Conservation (phyloP, 225 moss, liverwort and hornwort genomes). For the Neckera pumila region DNA sequence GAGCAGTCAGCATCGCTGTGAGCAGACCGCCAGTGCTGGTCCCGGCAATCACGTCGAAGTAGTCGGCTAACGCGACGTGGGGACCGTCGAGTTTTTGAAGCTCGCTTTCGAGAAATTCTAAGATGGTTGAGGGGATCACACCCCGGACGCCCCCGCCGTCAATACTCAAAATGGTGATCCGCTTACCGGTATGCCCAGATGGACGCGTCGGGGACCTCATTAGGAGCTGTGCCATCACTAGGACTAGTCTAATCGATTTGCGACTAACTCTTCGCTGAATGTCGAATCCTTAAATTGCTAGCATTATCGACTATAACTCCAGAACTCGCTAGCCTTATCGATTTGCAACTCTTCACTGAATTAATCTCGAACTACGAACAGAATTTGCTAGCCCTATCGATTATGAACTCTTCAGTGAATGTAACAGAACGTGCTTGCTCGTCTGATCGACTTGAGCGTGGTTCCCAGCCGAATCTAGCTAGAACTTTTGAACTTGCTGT, state of each 20-base stretch:
- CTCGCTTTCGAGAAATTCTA: conserved; percentile 11
- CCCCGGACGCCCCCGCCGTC: conserved; percentile 41
- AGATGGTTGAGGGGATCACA: conserved; percentile 36
- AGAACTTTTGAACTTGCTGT: not conserved
- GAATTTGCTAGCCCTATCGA: not conserved
- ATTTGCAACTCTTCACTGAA: not conserved
- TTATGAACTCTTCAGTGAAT: too few relatives aligned
- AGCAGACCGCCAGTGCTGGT: conserved; percentile 41
- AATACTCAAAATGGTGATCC: conserved; percentile 27
- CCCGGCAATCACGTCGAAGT: conserved; percentile 36
- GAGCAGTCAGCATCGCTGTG: conserved; percentile 29
- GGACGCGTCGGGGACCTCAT: not conserved
- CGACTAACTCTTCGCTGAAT: not conserved
- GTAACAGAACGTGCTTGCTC: too few relatives aligned
- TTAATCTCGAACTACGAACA: not conserved
- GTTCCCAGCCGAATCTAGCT: too few relatives aligned
- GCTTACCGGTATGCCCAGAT: conserved; percentile 5
- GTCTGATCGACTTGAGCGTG: too few relatives aligned
- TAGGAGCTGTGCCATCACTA: not conserved
- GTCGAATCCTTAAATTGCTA: not conserved
- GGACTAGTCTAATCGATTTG: not conserved
- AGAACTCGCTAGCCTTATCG: not conserved
- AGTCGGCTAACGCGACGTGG: conserved; percentile 9
- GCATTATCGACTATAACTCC: not conserved
- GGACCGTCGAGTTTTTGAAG: conserved; percentile 21